phyloP scores from a whole-genome alignment of 495 filamentous ascomycete genomes.

The Penicillium tannophilum region DNA sequence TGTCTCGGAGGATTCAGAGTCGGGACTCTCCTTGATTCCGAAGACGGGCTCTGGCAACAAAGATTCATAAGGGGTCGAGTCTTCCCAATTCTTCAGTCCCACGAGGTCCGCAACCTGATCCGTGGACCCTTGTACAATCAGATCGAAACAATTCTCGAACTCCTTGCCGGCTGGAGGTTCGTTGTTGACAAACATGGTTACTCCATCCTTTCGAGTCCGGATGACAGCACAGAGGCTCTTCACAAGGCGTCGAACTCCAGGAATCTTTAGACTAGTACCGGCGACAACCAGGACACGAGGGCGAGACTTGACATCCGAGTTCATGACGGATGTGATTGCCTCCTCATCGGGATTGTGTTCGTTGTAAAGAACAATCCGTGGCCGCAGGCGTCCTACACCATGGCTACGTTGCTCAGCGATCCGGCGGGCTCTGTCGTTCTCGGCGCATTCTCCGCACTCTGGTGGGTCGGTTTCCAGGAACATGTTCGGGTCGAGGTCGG shows the following conservation, averaged over 20 bases:
- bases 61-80: constrained; percentile 30
- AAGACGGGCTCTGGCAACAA: constrained; percentile 29
- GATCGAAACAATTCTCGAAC: constrained; percentile 88
- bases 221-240: constrained; percentile 86
- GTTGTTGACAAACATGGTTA: constrained; percentile 93
- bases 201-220: constrained; percentile 77
- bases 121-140: constrained; percentile 83
- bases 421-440: constrained; percentile 73
- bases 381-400: constrained; percentile 86
- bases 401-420: constrained; percentile 90
- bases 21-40: constrained; percentile 3
- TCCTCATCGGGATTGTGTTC: constrained; percentile 96
- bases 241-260: constrained; percentile 84
- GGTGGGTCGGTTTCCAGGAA: constrained; percentile 86
- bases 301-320: constrained; percentile 76
- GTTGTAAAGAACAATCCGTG: constrained; percentile 95
- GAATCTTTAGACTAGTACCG: constrained; percentile 92
- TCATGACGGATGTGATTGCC: constrained; percentile 88
- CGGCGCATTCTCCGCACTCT: constrained; percentile 73
- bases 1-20: constrained; percentile 16
- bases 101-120: constrained; percentile 82
- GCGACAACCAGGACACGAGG: constrained; percentile 94
- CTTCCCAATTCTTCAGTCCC: constrained; percentile 76
- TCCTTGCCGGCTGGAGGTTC: constrained; percentile 81
- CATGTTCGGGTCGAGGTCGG: constrained; percentile 71